Percentiles rank a stretch among this genome's conserved stretches.
Conservation (phyloP, 2,329 filamentous ascomycete genomes). For the Aphanoascus verrucosus region DNA sequence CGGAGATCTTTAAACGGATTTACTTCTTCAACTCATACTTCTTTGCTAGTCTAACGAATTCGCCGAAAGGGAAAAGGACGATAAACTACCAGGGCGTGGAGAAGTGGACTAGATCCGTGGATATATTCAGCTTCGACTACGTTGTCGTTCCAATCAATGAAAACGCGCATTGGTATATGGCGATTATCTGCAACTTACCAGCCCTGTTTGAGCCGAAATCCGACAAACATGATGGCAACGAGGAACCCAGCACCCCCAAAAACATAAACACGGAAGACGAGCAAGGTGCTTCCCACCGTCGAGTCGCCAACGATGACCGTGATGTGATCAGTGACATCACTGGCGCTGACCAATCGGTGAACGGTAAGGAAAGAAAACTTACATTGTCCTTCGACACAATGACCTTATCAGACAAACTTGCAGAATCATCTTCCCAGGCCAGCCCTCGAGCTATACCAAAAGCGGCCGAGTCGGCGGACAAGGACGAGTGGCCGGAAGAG, state of each 20-base stretch:
- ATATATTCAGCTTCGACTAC: conserved; percentile 78
- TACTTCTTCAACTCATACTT: conserved; percentile 94
- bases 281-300: not conserved
- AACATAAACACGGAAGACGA: not conserved
- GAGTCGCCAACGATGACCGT: not conserved
- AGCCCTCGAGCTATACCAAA: not conserved
- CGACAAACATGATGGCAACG: not conserved
- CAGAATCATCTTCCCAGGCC: not conserved
- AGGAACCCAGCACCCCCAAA: not conserved
- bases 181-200: conserved; percentile 82
- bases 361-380: conserved; percentile 20
- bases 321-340: not conserved
- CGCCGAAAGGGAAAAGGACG: conserved; percentile 39
- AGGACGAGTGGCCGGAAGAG: conserved; percentile 25
- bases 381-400: conserved; percentile 24
- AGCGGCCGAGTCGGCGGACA: conserved; percentile 9
- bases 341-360: conserved; percentile 7
- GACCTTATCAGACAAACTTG: conserved; percentile 21
- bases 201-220: conserved; percentile 25
- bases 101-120: conserved; percentile 75
- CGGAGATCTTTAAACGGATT: conserved; percentile 52
- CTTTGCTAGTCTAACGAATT: conserved; percentile 62
- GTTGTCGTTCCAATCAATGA: conserved; percentile 90
- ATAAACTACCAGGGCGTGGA: conserved; percentile 81
- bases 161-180: conserved; percentile 80